phyloP scores from a whole-genome alignment of 352 stramenopile genomes.

The Phytopythium boreale region DNA sequence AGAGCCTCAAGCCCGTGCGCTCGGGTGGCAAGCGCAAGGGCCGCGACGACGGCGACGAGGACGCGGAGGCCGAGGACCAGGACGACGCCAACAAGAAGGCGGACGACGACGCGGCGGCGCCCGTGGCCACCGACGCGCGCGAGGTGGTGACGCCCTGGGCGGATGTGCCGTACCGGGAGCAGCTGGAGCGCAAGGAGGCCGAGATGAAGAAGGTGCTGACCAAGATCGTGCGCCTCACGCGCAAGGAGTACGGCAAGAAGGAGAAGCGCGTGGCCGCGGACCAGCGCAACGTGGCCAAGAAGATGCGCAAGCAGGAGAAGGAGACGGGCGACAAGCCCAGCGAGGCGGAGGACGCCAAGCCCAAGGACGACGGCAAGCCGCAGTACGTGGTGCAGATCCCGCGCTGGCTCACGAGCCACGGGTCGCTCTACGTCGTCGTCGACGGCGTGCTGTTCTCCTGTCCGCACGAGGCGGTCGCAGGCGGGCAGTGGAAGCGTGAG shows the following conservation, averaged over 20 bases:
- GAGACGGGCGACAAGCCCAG: constrained; percentile 38
- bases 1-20: constrained; percentile 36
- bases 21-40: constrained; percentile 12
- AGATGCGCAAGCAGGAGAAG: constrained; percentile 66
- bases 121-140: constrained; percentile 27
- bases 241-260: constrained; percentile 87
- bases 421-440: constrained; percentile 67
- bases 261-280: constrained; percentile 69
- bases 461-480: constrained; percentile 43
- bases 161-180: constrained; percentile 71
- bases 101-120: constrained; percentile 14
- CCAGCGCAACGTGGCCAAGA: constrained; percentile 51
- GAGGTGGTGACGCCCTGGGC: constrained; percentile 86
- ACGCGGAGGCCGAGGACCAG: constrained; percentile 14
- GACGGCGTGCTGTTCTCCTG: constrained; percentile 57
- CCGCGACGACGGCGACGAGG: constrained; percentile 10
- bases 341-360: constrained; percentile 10
- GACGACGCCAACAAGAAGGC: neutral
- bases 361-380: constrained; percentile 26
- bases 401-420: constrained; percentile 72
- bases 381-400: constrained; percentile 49
- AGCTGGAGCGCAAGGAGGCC: constrained; percentile 80
- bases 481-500: constrained; percentile 38
- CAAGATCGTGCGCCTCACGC: constrained; percentile 80
- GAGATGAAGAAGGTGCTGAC: constrained; percentile 90